A percentile compares a stretch with the other conserved stretches of the same genome.
These are phyloP conservation scores for Lactifluus subvellereus DNA, from an alignment of 768 basidiomycete genomes.

Conservation along the genomic window DNA sequence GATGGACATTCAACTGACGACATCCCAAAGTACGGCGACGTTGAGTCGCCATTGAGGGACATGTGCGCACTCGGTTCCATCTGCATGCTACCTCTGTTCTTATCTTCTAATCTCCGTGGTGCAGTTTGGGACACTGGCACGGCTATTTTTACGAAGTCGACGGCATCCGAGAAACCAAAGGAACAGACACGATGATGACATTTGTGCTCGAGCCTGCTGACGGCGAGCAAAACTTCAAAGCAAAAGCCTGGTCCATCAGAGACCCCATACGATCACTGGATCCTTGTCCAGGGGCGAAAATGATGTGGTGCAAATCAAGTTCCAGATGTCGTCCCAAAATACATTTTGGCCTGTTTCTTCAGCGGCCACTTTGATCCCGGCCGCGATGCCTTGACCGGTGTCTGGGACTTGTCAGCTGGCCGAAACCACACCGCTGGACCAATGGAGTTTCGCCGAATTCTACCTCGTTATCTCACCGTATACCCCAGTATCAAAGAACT, in stretches of 20 bases:
- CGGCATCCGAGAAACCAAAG: not conserved
- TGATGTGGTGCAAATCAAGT: conserved; percentile 11
- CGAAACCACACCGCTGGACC: not conserved
- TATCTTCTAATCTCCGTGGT: not conserved
- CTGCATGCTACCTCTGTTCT: not conserved
- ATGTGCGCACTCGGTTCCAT: not conserved
- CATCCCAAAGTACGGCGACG: not conserved
- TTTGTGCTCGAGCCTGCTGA: conserved; percentile 10
- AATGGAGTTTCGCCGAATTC: conserved; percentile 27
- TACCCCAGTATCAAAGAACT: conserved; percentile 27
- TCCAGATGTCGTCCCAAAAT: conserved; percentile 18
- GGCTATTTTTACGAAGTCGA: conserved; percentile 11
- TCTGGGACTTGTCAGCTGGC: not conserved
- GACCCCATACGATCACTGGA: conserved; percentile 20
- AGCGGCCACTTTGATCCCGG: conserved; percentile 4
- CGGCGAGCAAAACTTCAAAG: conserved; percentile 9
- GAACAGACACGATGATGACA: conserved; percentile 13
- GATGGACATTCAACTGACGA: conserved; percentile 14
- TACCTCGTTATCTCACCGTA: conserved; percentile 26
- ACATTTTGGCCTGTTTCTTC: conserved; percentile 10
- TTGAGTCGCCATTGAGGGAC: conserved; percentile 8
- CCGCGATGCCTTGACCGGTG: conserved; percentile 8
- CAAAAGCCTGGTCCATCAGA: conserved; percentile 9
- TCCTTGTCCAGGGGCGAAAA: conserved; percentile 20
- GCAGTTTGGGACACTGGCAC: conserved; percentile 19